These are phyloP conservation scores for Arabis hirsuta DNA, from an alignment of 345 rosid genomes.

Conservation along the genomic window DNA sequence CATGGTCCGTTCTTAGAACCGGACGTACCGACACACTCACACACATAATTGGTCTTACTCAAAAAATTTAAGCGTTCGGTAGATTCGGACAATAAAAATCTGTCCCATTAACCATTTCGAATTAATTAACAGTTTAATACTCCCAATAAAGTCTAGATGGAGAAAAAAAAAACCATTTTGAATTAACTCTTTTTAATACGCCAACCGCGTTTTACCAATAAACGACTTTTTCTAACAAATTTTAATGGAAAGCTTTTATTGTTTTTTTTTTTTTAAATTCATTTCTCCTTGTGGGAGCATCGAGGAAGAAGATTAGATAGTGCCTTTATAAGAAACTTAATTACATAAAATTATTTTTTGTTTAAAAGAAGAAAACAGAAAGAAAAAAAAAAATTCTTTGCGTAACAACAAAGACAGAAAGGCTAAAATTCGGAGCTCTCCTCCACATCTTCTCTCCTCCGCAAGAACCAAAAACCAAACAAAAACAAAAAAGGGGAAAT, in stretches of 20 bases:
- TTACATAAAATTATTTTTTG: neutral
- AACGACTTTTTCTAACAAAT: conserved; percentile 29
- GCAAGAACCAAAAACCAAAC: neutral
- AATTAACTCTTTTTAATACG: conserved; percentile 2
- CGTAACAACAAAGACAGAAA: conserved; percentile 37
- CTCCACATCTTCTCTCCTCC: conserved; percentile 43
- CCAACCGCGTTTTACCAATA: conserved; percentile 35
- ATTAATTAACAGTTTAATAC: too few relatives aligned
- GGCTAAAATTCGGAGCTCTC: conserved; percentile 35
- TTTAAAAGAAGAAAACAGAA: neutral
- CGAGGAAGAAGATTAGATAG: neutral
- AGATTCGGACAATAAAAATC: too few relatives aligned
- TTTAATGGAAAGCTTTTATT: neutral
- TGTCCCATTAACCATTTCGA: too few relatives aligned
- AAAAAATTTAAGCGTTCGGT: too few relatives aligned
- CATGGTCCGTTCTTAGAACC: too few relatives aligned
- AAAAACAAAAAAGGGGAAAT: neutral
- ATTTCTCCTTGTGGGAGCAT: conserved; percentile 2
- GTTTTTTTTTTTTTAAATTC: neutral
- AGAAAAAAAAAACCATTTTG: too few relatives aligned
- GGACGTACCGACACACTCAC: too few relatives aligned
- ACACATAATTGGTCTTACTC: too few relatives aligned
- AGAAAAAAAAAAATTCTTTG: conserved; percentile 35
- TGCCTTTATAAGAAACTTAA: conserved; percentile 5
- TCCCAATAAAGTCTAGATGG: too few relatives aligned